Evolutionary conservation across 106 monocot genomes (phyloP), one percentile per base, ranked within the genome.

Genomic region (Narthecium ossifragum): DNA sequence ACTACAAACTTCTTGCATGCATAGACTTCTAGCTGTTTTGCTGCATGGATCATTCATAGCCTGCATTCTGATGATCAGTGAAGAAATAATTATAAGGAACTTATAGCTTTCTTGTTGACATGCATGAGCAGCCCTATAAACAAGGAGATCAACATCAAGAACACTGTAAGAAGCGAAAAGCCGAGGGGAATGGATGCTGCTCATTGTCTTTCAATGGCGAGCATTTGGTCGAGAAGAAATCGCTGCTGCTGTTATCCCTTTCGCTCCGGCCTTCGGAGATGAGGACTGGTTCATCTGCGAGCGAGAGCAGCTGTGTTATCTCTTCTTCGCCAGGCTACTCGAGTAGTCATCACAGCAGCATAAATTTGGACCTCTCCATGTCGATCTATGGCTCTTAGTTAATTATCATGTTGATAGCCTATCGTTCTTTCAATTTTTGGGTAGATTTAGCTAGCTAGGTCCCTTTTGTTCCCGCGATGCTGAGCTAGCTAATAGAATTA

Each of bases 281-380:
- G 28, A 49, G 41, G n/a, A 58, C 25, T 13, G 58, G 36, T 11
- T 36, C 57, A 22, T 74, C 73, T n/a, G 60, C 69, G 5, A 73
- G 79, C 38, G 69, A 63, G 32, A 69, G 22, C 59, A 79, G 79
- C 36, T 47, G 39, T n/a, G 14, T 62, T 21, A 18, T 57, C 24
- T 63, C 49, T 31, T 47, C 69, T 15, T 48, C 63, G 20, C 38
- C 69, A 6, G 63, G 52, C 9, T 46, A 29, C 58, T 63, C 61
- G 2, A 57, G 38, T 18, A 54, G 57, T 33, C 57, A 43, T 18
- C 18, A 18, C 43, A 43, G 33, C 21, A 51, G 34, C 0, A 41
- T 73, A 29, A 79, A 64, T 30, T 58, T 79, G 62, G 73, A 69
- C 37, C 73, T 79, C 34, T 73, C 69, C 49, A 69, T 79, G 79